phyloP scores from a whole-genome alignment of 208 protist species.

The Acanthamoeba castellanii region DNA sequence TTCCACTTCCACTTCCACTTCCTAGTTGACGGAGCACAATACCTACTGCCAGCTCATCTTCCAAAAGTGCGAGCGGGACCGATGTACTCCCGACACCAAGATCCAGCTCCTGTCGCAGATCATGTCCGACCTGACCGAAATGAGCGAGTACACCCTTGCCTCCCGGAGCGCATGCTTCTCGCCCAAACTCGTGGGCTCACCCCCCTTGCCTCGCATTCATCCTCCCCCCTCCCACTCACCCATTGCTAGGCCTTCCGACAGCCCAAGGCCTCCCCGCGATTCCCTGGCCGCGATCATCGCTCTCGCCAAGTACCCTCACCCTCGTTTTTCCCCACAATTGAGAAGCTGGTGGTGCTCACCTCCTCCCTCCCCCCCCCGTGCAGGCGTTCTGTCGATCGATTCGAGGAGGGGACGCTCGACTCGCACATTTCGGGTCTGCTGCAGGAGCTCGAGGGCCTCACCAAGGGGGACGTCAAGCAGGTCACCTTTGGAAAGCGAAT shows the following conservation, averaged over 20 bases:
- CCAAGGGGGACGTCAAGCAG: conserved; percentile 60
- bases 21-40: conserved; percentile 56
- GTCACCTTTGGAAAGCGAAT: conserved; percentile 58
- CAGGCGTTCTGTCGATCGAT: background rate
- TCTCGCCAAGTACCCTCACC: background rate
- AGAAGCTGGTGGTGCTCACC: background rate
- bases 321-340: background rate
- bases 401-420: conserved; percentile 29
- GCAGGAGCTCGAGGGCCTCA: conserved; percentile 1
- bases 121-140: conserved; percentile 32
- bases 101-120: conserved; percentile 41
- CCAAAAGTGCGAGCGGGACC: conserved; percentile 62
- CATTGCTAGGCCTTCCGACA: background rate
- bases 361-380: background rate
- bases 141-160: conserved; percentile 30
- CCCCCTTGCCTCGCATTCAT: background rate
- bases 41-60: conserved; percentile 76
- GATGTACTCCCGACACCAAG: conserved; percentile 26
- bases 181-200: background rate
- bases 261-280: background rate
- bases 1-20: background rate
- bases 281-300: conserved; percentile 18
- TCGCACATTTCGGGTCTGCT: background rate
- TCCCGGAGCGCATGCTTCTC: background rate
- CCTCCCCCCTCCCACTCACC: too few relatives aligned